Percentiles rank a stretch among this genome's conserved stretches.
Evolutionary conservation across 345 rosid genomes (phyloP).

Genomic region (Syzygium oleosum): DNA sequence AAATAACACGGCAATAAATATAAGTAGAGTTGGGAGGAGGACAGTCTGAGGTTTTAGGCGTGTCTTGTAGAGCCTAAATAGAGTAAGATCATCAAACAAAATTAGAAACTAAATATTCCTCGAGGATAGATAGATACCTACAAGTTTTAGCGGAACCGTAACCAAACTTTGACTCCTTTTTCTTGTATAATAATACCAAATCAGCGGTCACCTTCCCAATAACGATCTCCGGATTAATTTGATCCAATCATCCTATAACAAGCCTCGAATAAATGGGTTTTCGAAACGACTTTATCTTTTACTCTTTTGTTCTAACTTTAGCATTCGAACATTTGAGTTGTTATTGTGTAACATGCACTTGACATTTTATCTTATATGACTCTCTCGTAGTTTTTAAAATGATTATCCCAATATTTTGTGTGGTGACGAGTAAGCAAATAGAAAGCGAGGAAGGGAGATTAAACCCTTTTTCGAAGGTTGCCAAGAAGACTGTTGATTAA

Average conservation of each 20-base stretch:
- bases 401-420: not conserved
- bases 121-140: not conserved
- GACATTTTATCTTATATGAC: not conserved
- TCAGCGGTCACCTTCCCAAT: not conserved
- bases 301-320: not conserved
- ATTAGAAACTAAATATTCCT: not conserved
- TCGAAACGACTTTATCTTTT: not conserved
- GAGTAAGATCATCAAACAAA: not conserved
- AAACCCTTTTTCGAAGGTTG: not conserved
- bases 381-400: not conserved
- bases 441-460: not conserved
- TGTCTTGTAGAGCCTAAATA: not conserved
- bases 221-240: not conserved
- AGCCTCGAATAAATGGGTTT: not conserved
- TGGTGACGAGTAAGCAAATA: not conserved
- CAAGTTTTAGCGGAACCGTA: not conserved
- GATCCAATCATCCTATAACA: not conserved
- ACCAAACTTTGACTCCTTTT: not conserved
- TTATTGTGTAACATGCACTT: not conserved
- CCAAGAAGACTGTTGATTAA: not conserved
- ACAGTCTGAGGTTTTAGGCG: not conserved
- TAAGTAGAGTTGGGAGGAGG: not conserved
- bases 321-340: not conserved
- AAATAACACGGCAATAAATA: not conserved
- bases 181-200: not conserved